Evolutionary conservation across 2,329 filamentous ascomycete genomes (phyloP), one percentile per base, ranked within the genome.

Genomic region (Laburnicola sp.): DNA sequence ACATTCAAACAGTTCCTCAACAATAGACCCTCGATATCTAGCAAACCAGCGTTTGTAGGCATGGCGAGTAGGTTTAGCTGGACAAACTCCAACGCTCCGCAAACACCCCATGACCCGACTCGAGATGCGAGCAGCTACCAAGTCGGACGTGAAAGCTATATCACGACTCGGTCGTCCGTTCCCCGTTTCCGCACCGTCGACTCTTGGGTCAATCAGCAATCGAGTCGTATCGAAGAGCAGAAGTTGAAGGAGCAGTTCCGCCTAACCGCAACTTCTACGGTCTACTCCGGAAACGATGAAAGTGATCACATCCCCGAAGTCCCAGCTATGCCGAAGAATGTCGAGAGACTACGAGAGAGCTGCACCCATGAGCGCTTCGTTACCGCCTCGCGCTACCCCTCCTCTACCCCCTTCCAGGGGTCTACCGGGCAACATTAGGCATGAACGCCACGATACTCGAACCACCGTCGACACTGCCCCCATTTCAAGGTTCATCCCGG

Each of bases 111-210:
- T n/a, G 70, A 71, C 21, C 50, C 64, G 4, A 57, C 47, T 2
- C 62, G 63, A 23, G 68, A 72, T 48, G 66, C 64, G 7, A 53
- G 59, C 28, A 58, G 55, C 2, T 57, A 63, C 31, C 54, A 56
- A n/a, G 50, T 64, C 23, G 53, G 57, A 2, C 68, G 68, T 16
- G 70, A 72, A n/a, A 69, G 65, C 50, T 68, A 69, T 47, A 68
- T 72, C 59, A 74, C 71, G 3, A 49, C 60, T 4, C 66, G 67
- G 10, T 71, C 70, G 5, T 72, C 68, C 0, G 63, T 73, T 5
- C 65, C 71, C 1, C 70, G 73, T 27, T 75, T 74, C 62, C 70
- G 72, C 44, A 74, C 72, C 23, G 63, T 75, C 32, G 69, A 75
- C 56, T 70, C 65, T 1, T 75, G 73, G 73, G 73, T 75, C 9